phyloP scores from a whole-genome alignment of 179 eudicot species.

The Sideroxylon spinosum region DNA sequence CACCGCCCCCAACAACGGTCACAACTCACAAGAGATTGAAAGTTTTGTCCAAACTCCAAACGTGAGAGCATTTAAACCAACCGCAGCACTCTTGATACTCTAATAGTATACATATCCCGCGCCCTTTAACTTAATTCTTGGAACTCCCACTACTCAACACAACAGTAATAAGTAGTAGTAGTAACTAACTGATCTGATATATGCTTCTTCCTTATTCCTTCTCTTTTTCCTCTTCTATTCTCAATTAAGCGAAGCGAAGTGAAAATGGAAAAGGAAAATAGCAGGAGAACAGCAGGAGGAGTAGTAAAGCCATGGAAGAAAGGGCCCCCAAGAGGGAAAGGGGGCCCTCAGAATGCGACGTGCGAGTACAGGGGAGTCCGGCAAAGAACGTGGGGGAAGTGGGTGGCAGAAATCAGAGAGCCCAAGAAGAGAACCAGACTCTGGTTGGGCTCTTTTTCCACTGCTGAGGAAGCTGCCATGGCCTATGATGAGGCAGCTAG shows the following conservation, averaged over 20 bases:
- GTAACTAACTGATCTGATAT: too few species aligned
- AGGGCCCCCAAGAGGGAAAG: conserved; percentile 82
- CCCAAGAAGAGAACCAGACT: conserved; percentile 79
- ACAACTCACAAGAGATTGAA: conserved; percentile 26
- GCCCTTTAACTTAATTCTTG: conserved; percentile 16
- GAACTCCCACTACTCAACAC: conserved; percentile 18
- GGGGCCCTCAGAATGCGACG: conserved; percentile 69
- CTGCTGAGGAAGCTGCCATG: conserved; percentile 93
- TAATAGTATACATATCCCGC: conserved; percentile 28
- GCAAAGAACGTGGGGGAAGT: conserved; percentile 84
- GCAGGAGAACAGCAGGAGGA: conserved; percentile 18
- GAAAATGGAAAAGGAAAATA: conserved; percentile 38
- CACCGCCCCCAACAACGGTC: conserved; percentile 35
- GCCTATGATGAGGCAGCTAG: conserved; percentile 97
- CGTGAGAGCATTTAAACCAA: conserved; percentile 52
- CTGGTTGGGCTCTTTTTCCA: conserved; percentile 86
- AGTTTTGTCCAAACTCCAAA: conserved; percentile 21
- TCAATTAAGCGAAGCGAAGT: background rate
- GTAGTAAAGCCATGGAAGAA: conserved; percentile 84
- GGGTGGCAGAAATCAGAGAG: conserved; percentile 90
- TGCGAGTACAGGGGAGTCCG: conserved; percentile 81
- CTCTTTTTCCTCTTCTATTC: background rate
- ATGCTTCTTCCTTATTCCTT: background rate
- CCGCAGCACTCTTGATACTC: conserved; percentile 14
- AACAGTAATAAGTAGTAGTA: too few species aligned